Evolutionary conservation across 331 rosid species (phyloP), one percentile per base, ranked within the genome.

Genomic region (Spiraea crenata): DNA sequence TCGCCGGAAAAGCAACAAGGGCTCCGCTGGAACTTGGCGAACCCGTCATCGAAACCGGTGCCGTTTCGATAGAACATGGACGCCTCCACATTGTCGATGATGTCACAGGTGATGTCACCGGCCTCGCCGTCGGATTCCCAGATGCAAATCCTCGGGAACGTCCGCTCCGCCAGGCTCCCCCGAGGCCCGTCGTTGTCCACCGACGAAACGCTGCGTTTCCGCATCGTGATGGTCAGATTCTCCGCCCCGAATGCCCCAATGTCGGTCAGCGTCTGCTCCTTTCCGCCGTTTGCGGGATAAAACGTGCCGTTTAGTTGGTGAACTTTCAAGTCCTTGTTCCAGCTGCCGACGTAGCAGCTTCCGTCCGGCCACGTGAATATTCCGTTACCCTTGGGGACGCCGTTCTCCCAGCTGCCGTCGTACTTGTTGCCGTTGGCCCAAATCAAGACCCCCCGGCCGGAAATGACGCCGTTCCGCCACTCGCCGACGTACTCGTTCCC

Each of bases 91-190:
- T 91, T 91, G 72, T 95, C 99, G 9, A 95, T 62, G 3, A 95
- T 95, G 71, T 95, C 99, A 65, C 99, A 95, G 17, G 98, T 95
- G 42, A 95, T 95, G 68, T 95, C 99, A 44, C 97, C 97, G 0
- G 91, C 98, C 71, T 91, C 99, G 17, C 99, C 99, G 14, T 95
- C 99, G 11, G 93, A 83, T 79, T 95, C 99, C 99, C 99, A 95
- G 9, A 95, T 95, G 17, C 99, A 95, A 79, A 95, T 95, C 86
- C 99, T 87, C 0, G 99, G 99, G 46, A 95, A 95, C 42, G 69
- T 81, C 85, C 86, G 86, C 47, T 88, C 99, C 4, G 87, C 82
- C 40, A 86, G 52, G 66, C 96, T 87, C 70, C 92, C 88, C 71
- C 95, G 80, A 0, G 70, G 73, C 10, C 84, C 78, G 6, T 2